Evolutionary conservation across 352 stramenopile species (phyloP).

Genomic region (Elongisporangium prolatum): DNA sequence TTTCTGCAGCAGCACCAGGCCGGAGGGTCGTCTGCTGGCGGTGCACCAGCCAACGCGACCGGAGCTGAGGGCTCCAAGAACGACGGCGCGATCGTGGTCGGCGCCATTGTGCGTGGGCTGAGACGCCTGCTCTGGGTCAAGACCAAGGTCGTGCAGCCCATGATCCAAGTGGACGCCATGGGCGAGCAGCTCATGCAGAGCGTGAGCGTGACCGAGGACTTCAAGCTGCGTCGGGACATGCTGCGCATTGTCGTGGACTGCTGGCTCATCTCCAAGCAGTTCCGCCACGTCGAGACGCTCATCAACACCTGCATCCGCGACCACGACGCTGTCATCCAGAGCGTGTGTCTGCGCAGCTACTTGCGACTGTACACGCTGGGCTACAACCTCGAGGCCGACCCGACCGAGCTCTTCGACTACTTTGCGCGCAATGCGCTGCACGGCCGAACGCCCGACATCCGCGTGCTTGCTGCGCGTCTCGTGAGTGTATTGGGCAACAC

Average conservation of each 20-base stretch:
- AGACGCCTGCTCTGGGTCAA: slow-evolving; percentile 55
- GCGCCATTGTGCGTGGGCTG: slow-evolving; percentile 59
- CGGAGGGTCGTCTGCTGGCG: neutral
- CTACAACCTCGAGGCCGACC: neutral
- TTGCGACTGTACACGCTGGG: slow-evolving; percentile 37
- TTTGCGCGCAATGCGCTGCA: slow-evolving; percentile 29
- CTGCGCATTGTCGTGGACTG: slow-evolving; percentile 71
- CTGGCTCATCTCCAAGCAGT: slow-evolving; percentile 35
- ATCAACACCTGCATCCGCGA: slow-evolving; percentile 45
- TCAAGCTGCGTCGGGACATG: slow-evolving; percentile 73
- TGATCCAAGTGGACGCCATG: slow-evolving; percentile 82
- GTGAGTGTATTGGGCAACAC: slow-evolving; percentile 18
- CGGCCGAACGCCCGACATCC: slow-evolving; percentile 20
- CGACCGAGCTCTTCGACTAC: slow-evolving; percentile 24
- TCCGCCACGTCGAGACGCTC: slow-evolving; percentile 32
- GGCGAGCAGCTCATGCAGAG: slow-evolving; percentile 74
- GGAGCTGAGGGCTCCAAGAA: slow-evolving; percentile 8
- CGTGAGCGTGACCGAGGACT: slow-evolving; percentile 68
- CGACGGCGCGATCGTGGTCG: slow-evolving; percentile 50
- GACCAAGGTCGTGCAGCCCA: slow-evolving; percentile 57
- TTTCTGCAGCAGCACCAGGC: slow-evolving; percentile 68
- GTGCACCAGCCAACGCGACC: slow-evolving; percentile 12
- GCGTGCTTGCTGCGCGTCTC: slow-evolving; percentile 27
- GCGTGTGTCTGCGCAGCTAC: slow-evolving; percentile 50
- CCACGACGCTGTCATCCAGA: slow-evolving; percentile 53